These are phyloP conservation scores for Daldinia bambusicola DNA, from an alignment of 495 filamentous ascomycete species.

Conservation along the genomic window DNA sequence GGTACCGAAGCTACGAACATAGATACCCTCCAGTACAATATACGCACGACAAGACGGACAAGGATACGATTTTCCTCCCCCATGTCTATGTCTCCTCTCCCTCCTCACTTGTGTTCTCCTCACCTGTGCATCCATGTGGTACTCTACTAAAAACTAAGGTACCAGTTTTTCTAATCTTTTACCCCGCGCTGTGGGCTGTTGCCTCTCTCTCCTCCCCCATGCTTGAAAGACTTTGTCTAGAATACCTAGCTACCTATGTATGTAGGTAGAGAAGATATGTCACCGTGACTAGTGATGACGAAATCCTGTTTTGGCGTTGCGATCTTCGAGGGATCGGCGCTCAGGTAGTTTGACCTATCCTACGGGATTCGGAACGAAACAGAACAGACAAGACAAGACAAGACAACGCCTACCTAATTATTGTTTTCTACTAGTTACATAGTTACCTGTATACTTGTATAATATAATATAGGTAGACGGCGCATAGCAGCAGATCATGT, in stretches of 20 bases:
- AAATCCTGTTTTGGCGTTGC: slow-evolving; percentile 34
- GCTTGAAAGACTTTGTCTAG: not conserved
- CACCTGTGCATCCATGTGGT: not conserved
- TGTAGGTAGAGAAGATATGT: slow-evolving; percentile 10
- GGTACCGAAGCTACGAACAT: not conserved
- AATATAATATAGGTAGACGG: not conserved
- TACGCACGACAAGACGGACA: slow-evolving; percentile 6
- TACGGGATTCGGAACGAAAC: not conserved
- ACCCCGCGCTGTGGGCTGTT: slow-evolving; percentile 22
- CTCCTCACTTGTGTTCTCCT: not conserved
- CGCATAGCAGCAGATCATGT: not conserved
- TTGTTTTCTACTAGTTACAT: not conserved
- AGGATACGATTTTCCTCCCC: slow-evolving; percentile 6
- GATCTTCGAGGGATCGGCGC: slow-evolving; percentile 25
- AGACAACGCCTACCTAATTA: not conserved
- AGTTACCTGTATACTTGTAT: not conserved
- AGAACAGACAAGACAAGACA: not conserved
- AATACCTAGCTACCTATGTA: slow-evolving; percentile 10
- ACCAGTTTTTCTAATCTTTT: slow-evolving; percentile 10
- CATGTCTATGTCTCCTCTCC: not conserved
- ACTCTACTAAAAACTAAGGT: slow-evolving; percentile 5
- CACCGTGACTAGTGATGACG: slow-evolving; percentile 36
- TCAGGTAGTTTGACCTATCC: not conserved
- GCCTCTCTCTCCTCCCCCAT: not conserved
- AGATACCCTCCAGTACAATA: slow-evolving; percentile 16